These are phyloP conservation scores for Coniochaeta sp. DNA, from an alignment of 2,329 filamentous ascomycete genomes.

Conservation along the genomic window DNA sequence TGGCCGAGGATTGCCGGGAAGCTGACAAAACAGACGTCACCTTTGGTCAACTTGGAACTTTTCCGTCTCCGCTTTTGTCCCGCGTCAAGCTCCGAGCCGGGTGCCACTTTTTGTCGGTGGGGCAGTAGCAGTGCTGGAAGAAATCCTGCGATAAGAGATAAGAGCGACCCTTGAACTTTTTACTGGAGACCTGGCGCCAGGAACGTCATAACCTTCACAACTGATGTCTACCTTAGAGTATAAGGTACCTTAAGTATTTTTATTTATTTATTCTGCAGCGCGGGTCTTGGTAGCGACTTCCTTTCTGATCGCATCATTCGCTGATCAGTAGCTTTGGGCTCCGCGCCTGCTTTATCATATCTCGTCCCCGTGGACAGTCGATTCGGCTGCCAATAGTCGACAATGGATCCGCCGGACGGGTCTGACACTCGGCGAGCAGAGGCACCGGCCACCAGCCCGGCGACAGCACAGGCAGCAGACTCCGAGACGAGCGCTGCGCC, in stretches of 20 bases:
- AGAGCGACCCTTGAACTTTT: conserved; percentile 7
- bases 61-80: neutral
- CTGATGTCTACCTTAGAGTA: neutral
- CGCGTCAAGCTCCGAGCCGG: neutral
- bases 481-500: neutral
- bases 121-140: no score
- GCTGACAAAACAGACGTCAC: conserved; percentile 11
- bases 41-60: neutral
- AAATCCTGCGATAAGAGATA: conserved; percentile 8
- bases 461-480: neutral
- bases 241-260: neutral
- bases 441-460: neutral
- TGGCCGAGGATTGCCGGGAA: neutral
- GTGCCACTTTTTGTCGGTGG: no score
- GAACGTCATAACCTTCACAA: neutral
- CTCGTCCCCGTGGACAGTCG: no score
- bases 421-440: neutral
- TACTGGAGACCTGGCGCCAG: neutral
- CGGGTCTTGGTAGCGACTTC: neutral
- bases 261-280: neutral
- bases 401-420: neutral
- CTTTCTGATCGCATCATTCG: neutral
- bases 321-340: no score
- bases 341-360: no score
- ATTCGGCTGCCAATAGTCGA: neutral